These are phyloP conservation scores for Pascua guehoae DNA, from an alignment of 1,284 basidiomycete species.

Conservation along the genomic window DNA sequence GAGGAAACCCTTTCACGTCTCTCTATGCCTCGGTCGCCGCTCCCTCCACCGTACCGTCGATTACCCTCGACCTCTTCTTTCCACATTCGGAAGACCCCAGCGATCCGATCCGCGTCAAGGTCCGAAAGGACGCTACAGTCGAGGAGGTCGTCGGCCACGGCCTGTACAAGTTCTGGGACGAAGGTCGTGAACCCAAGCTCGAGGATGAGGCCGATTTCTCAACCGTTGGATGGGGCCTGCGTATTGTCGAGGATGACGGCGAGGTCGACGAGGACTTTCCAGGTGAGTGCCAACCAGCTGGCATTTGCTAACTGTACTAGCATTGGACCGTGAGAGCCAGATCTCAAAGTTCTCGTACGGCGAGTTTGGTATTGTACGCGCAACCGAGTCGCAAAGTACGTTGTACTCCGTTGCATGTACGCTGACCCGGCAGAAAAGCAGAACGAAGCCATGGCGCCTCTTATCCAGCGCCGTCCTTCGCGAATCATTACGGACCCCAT, in stretches of 20 bases:
- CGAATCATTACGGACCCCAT: slow-evolving; percentile 28
- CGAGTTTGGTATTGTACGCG: slow-evolving; percentile 78
- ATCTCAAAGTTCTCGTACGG: slow-evolving; percentile 86
- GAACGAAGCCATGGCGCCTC: slow-evolving; percentile 64
- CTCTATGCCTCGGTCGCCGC: slow-evolving; percentile 51
- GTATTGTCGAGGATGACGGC: slow-evolving; percentile 94
- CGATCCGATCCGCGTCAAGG: slow-evolving; percentile 55
- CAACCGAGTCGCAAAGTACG: slow-evolving; percentile 70
- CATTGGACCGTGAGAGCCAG: slow-evolving; percentile 80
- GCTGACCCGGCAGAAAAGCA: slow-evolving; percentile 63
- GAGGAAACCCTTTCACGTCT: slow-evolving; percentile 47
- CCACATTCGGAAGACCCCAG: slow-evolving; percentile 68
- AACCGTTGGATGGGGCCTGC: slow-evolving; percentile 86
- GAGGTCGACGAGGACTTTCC: slow-evolving; percentile 99
- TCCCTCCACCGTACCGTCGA: slow-evolving; percentile 40
- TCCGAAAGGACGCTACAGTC: slow-evolving; percentile 82
- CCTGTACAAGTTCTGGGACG: slow-evolving; percentile 86
- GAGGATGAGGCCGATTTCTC: slow-evolving; percentile 56
- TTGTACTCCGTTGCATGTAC: background rate
- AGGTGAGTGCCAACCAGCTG: slow-evolving; percentile 53
- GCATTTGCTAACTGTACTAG: slow-evolving; percentile 50
- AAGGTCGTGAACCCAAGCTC: slow-evolving; percentile 69
- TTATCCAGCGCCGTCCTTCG: slow-evolving; percentile 40
- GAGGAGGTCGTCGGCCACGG: slow-evolving; percentile 96
- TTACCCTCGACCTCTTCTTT: slow-evolving; percentile 78